phyloP scores from a whole-genome alignment of 192 early-diverging fungal genomes.

The Coemansia aciculifera region DNA sequence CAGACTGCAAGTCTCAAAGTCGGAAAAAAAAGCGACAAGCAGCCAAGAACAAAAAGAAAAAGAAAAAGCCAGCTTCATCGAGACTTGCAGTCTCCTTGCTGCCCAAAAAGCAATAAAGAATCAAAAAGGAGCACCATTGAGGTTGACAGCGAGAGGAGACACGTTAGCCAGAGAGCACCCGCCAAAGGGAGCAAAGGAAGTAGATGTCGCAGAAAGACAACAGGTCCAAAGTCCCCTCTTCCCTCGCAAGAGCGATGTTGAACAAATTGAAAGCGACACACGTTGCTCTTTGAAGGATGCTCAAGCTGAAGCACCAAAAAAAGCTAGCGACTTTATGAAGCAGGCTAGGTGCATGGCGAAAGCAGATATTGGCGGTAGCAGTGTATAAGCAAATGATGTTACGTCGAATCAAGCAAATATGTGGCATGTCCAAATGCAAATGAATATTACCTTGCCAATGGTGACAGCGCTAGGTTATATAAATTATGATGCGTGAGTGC shows the following conservation, averaged over 20 bases:
- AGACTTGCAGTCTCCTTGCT: background rate
- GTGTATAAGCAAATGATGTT: background rate
- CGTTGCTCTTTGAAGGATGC: background rate
- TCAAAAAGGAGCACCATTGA: background rate
- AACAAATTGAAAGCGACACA: background rate
- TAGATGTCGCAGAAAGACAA: background rate
- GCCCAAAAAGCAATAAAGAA: background rate
- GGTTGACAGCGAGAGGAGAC: background rate
- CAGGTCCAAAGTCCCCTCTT: background rate
- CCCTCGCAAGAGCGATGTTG: background rate
- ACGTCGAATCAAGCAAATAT: background rate
- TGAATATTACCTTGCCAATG: constrained; percentile 2
- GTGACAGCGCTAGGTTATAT: background rate
- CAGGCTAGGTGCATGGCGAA: background rate
- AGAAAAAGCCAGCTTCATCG: background rate
- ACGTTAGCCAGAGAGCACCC: background rate
- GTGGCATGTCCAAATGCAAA: background rate
- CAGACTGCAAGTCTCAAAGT: background rate
- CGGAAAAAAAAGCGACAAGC: background rate
- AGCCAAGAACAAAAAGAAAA: background rate
- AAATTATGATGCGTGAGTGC: background rate
- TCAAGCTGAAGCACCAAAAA: background rate
- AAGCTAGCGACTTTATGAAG: background rate
- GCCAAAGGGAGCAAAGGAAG: background rate
- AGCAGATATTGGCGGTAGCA: background rate